Conservation (phyloP, 352 stramenopile genomes). For the Phytophthora tentaculata region DNA sequence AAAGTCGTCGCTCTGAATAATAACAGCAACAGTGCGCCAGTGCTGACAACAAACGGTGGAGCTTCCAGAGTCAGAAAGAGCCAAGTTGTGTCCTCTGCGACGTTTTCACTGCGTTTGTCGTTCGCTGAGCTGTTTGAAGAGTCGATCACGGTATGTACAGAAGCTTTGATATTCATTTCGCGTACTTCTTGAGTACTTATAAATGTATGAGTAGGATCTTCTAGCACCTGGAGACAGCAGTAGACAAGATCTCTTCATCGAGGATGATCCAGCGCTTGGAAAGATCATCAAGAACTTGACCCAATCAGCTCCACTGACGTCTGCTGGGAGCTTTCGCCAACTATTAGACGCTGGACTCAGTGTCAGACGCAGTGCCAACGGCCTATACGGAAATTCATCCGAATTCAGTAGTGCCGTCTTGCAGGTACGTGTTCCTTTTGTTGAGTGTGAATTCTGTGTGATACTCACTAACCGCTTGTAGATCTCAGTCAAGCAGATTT, state of each 20-base stretch:
- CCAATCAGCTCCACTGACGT: slow-evolving; percentile 32
- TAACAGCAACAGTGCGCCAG: neutral
- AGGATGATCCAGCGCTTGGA: slow-evolving; percentile 25
- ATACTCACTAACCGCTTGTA: slow-evolving; percentile 8
- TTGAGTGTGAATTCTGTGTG: neutral
- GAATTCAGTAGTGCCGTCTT: slow-evolving; percentile 61
- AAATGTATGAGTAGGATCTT: slow-evolving; percentile 35
- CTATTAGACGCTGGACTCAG: slow-evolving; percentile 38
- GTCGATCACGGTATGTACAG: slow-evolving; percentile 40
- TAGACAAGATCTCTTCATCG: slow-evolving; percentile 15
- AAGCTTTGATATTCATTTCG: neutral
- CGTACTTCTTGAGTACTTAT: neutral
- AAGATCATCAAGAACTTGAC: slow-evolving; percentile 44
- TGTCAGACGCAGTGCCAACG: slow-evolving; percentile 35
- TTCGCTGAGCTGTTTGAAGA: slow-evolving; percentile 69
- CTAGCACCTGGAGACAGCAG: slow-evolving; percentile 7
- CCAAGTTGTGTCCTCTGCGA: slow-evolving; percentile 12
- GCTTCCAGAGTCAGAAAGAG: slow-evolving; percentile 4
- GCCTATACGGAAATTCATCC: slow-evolving; percentile 46
- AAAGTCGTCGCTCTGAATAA: slow-evolving; percentile 37
- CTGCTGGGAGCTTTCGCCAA: slow-evolving; percentile 26
- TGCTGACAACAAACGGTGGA: neutral
- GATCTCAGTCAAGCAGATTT: slow-evolving; percentile 55
- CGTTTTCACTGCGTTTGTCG: slow-evolving; percentile 48
- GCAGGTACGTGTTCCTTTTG: slow-evolving; percentile 32